These are phyloP conservation scores for Polygonum maritimum DNA, from an alignment of 148 eudicot genomes.

Conservation along the genomic window DNA sequence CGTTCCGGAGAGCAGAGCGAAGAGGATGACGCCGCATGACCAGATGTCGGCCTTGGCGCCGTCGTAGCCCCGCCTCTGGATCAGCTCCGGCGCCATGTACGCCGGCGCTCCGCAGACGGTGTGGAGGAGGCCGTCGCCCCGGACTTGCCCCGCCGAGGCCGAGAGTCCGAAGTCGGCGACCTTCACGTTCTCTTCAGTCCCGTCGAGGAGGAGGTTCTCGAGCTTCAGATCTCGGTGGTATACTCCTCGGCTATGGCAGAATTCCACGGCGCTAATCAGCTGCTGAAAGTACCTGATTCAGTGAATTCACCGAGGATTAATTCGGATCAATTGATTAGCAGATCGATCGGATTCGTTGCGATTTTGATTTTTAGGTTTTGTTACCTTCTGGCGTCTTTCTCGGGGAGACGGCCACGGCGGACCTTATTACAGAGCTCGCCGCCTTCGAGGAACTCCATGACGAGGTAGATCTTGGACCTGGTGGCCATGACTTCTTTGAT, in stretches of 20 bases:
- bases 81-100: slow-evolving; percentile 20
- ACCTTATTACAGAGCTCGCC: slow-evolving; percentile 21
- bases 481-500: slow-evolving; percentile 18
- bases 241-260: slow-evolving; percentile 19
- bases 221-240: slow-evolving; percentile 23
- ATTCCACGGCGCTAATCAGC: slow-evolving; percentile 19
- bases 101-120: slow-evolving; percentile 23
- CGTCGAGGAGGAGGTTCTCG: slow-evolving; percentile 16
- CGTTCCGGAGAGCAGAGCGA: slow-evolving; percentile 16
- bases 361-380: too few relatives aligned
- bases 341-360: neutral
- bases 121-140: slow-evolving; percentile 15
- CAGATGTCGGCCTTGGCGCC: slow-evolving; percentile 17
- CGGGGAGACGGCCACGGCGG: neutral
- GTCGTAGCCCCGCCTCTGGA: slow-evolving; percentile 15
- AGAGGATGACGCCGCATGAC: slow-evolving; percentile 25
- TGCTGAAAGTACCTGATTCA: slow-evolving; percentile 12
- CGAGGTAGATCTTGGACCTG: slow-evolving; percentile 19
- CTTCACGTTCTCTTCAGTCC: slow-evolving; percentile 11
- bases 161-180: slow-evolving; percentile 20
- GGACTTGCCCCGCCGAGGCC: slow-evolving; percentile 7
- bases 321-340: neutral
- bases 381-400: slow-evolving; percentile 17
- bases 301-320: too few relatives aligned
- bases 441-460: slow-evolving; percentile 21